A percentile compares a stretch with the other conserved stretches of the same genome.
phyloP scores from a whole-genome alignment of 164 flowering plant species.

The Cinnamomum chago region DNA sequence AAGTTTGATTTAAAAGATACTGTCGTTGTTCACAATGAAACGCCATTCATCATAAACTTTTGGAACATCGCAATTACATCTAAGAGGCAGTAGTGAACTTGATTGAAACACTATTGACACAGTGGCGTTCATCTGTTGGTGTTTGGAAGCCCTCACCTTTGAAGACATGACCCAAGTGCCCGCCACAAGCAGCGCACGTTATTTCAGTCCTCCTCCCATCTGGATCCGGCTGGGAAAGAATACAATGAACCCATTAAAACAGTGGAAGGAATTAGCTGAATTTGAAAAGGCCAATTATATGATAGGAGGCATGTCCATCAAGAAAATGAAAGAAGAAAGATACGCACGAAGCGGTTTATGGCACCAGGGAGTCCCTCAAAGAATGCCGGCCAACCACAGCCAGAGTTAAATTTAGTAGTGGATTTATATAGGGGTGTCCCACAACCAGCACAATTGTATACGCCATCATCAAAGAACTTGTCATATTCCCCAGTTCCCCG shows the following conservation, averaged over 20 bases:
- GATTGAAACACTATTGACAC: slow-evolving; percentile 70
- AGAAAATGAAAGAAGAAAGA: background rate
- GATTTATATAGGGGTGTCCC: slow-evolving; percentile 66
- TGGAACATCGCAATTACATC: no score
- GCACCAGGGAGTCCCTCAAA: slow-evolving; percentile 83
- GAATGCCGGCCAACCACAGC: slow-evolving; percentile 90
- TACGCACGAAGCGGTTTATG: slow-evolving; percentile 55
- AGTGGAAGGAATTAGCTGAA: no score
- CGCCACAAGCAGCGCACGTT: slow-evolving; percentile 73
- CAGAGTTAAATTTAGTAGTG: slow-evolving; percentile 66
- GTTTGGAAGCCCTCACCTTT: slow-evolving; percentile 61
- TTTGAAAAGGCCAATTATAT: no score
- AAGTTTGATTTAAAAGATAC: no score
- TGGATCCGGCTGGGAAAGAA: slow-evolving; percentile 51
- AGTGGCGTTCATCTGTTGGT: slow-evolving; percentile 78
- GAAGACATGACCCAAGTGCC: slow-evolving; percentile 78
- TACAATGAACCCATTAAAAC: background rate
- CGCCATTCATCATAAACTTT: no score
- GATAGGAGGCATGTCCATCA: background rate
- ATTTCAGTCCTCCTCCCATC: slow-evolving; percentile 68
- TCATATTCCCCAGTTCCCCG: slow-evolving; percentile 71
- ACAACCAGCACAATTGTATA: slow-evolving; percentile 70
- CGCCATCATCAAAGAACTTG: slow-evolving; percentile 62
- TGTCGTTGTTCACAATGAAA: no score
- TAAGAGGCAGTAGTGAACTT: slow-evolving; percentile 41